Evolutionary conservation across 2,329 filamentous ascomycete genomes (phyloP), one percentile per base, ranked within the genome.

Genomic region (Knoxdaviesia capensis): DNA sequence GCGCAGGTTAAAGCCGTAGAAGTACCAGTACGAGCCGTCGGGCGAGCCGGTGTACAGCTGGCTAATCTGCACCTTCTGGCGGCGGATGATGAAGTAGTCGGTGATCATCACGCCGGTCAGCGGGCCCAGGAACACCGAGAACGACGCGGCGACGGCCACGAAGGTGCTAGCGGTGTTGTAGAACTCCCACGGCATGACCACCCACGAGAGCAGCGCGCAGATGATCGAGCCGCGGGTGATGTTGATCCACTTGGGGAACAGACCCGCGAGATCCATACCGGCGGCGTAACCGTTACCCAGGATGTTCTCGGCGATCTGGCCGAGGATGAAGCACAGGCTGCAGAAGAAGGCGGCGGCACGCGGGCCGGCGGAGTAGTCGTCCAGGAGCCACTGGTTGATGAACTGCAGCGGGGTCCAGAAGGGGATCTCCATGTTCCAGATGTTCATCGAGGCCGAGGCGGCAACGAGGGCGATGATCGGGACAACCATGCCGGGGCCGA

Each of bases 21-120:
- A 46, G 47, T 56, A 61, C 51, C 56, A 60, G 46, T 63, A 64
- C 8, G 57, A 56, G 3, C 56, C 57, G 11, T 56, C 50, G 5
- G 47, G 48, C 6, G 51, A 48, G 7, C 48, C 49, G 6, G 49
- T 49, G 45, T 63, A 63, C 7, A 63, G 45, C 37, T 60, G 57
- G 7, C 54, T 55, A 30, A 62, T 48, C 44, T 59, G 56, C 39
- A 62, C 51, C 41, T 55, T 55, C 40, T 55, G 52, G 3, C 52
- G 50, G 5, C 59, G 57, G n/a, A 56, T 36, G 20, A 54, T 11
- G 37, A 49, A 56, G 46, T 53, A 56, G 39, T 55, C 53, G 6
- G 45, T 46, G 31, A 54, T 48, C 52, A 56, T 55, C 41, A 56
- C 47, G 6, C 54, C 53, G 0, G 53, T 48, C 29, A 56, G 40